Percentiles rank a stretch among this genome's conserved stretches.
Evolutionary conservation across 1,139 yeast species (phyloP).

Genomic region (Ogataea hybrid): DNA sequence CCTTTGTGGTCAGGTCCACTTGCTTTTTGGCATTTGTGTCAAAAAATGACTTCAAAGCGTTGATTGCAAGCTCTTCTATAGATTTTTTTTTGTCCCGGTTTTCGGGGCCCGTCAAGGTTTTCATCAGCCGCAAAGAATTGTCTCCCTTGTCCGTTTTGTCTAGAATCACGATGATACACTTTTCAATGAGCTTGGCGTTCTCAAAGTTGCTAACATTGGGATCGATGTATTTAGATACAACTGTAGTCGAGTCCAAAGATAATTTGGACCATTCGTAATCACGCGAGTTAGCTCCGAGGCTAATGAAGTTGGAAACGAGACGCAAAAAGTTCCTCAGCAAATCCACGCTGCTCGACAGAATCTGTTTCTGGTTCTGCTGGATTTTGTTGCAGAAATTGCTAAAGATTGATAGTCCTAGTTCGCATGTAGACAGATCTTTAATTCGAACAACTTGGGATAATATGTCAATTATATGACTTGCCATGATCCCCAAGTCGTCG

Average conservation of each 20-base stretch:
- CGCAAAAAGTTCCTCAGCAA: conserved; percentile 52
- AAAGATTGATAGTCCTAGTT: conserved; percentile 51
- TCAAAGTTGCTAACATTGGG: conserved; percentile 20
- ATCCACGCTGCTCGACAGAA: conserved; percentile 68
- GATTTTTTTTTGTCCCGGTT: conserved; percentile 1
- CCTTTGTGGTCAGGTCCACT: conserved; percentile 35
- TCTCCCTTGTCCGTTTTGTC: conserved; percentile 17
- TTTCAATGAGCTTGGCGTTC: conserved; percentile 20
- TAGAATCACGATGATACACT: conserved; percentile 22
- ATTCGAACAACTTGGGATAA: conserved; percentile 42
- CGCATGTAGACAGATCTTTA: conserved; percentile 56
- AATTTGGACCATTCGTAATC: conserved; percentile 29
- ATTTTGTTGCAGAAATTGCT: conserved; percentile 61
- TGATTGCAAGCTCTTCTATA: conserved; percentile 20
- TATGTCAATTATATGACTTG: conserved; percentile 55
- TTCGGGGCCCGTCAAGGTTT: conserved; percentile 12
- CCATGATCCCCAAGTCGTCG: conserved; percentile 82
- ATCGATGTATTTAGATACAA: conserved; percentile 24
- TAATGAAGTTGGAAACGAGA: conserved; percentile 41
- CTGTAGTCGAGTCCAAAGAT: conserved; percentile 26
- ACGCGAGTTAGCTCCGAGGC: conserved; percentile 28
- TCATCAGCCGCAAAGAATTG: conserved; percentile 20
- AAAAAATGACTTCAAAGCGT: conserved; percentile 36
- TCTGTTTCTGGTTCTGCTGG: conserved; percentile 48
- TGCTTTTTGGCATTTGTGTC: conserved; percentile 38